Base-by-base conservation (phyloP, 306 rosid species). In the Vicia villosa region DNA sequence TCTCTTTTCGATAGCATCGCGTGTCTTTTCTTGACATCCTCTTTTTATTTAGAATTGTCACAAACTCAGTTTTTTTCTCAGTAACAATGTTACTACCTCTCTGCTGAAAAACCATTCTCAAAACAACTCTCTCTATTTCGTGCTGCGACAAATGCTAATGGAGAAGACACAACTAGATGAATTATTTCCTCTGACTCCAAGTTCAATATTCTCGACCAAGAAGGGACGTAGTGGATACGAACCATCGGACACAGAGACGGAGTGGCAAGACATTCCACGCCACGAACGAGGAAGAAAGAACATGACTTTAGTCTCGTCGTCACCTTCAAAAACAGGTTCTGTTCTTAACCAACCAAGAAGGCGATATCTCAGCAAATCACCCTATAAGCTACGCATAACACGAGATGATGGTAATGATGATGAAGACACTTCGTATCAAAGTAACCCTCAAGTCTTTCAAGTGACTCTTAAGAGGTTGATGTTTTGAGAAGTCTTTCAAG, bases 231-330 rank as follows among this genome's bases (percentile, higher is more conserved):
- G 92, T 54, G 97, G 97, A 28, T 93, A 93, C 34, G 98, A 93
- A 26, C 98, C 96, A 11, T 93, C 98, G 57, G 94, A 93, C 73
- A 85, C 88, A 0, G 98, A 93, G 64, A 90, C 96, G 9, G 97
- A 90, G 20, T 76, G 83, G 83, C 85, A 71, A 4, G 91, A 82
- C 17, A 83, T 66, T 38, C 87, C 96, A 0, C 74, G 96, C 75
- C 76, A 63, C 4, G 89, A 83, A 14, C 77, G 73, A 46, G 74
- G 49, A 22, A 74, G 57, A 68, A 78, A 70, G 3, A 72, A 70
- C 12, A 68, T 26, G 47, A 66, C 5, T 16, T 55, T 70, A 15
- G 68, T 20, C 20, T 43, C 83, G 5, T 47, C 79, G n/a, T 10
- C 81, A 8, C 16, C 75, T 56, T 13, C 38, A 14, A 8, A 26